Conservation (phyloP, 371 early-diverging fungal genomes). For the Smittium mucronatum region DNA sequence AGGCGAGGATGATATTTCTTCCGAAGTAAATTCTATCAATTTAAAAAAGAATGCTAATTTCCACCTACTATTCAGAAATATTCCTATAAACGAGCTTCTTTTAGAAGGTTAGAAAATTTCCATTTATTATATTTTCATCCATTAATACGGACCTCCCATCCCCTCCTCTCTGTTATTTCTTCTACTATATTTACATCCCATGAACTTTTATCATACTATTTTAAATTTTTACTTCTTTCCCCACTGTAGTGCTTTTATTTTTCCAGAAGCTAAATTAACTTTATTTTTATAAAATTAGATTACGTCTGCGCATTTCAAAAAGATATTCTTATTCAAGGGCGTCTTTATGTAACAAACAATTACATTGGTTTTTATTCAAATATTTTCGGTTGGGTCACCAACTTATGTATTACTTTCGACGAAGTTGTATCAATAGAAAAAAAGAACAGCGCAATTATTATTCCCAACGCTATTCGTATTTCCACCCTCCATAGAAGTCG, state of each 20-base stretch:
- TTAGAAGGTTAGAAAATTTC: constrained; percentile 26
- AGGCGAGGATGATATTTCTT: constrained; percentile 20
- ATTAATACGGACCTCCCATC: too few relatives aligned
- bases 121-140: too few relatives aligned
- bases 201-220: too few relatives aligned
- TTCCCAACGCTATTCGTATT: constrained; percentile 76
- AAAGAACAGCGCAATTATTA: constrained; percentile 59
- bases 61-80: constrained; percentile 40
- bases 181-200: too few relatives aligned
- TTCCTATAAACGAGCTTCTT: constrained; percentile 42
- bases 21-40: constrained; percentile 35
- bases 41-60: constrained; percentile 42
- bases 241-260: not conserved
- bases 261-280: not conserved
- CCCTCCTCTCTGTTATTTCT: not conserved
- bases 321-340: constrained; percentile 84
- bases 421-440: constrained; percentile 75
- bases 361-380: constrained; percentile 87
- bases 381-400: constrained; percentile 92
- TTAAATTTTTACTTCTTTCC: too few relatives aligned
- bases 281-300: constrained; percentile 33
- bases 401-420: constrained; percentile 67
- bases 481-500: constrained; percentile 58
- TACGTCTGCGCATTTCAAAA: constrained; percentile 85
- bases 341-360: constrained; percentile 74